Percentiles rank a stretch among this genome's conserved stretches.
Conservation (phyloP, 345 rosid species). For the Cardamine chenopodiifolia region DNA sequence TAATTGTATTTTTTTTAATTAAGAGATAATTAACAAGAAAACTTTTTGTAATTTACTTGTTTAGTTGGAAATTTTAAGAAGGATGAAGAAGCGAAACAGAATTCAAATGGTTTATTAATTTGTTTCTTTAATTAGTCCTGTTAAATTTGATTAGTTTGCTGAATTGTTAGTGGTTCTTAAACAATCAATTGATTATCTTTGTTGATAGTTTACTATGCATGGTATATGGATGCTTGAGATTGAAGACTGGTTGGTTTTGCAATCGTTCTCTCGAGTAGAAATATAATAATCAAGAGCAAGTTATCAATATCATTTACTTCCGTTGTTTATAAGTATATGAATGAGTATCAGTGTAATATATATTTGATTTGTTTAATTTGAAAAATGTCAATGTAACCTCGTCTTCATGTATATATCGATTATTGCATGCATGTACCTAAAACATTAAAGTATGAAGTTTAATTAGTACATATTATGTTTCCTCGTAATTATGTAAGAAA, state of each 20-base stretch:
- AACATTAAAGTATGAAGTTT: neutral
- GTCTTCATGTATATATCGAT: neutral
- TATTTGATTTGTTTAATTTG: neutral
- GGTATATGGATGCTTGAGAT: slow-evolving; percentile 25
- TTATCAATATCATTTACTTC: neutral
- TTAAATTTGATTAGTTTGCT: neutral
- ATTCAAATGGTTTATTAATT: neutral
- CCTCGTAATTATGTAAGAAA: neutral
- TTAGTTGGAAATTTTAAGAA: neutral
- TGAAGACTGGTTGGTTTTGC: slow-evolving; percentile 33
- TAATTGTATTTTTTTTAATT: neutral
- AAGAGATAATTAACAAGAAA: neutral
- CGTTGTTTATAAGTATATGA: neutral
- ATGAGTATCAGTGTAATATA: neutral
- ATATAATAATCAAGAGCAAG: neutral
- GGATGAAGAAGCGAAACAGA: neutral
- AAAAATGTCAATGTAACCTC: neutral
- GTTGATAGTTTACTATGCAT: neutral
- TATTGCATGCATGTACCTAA: slow-evolving; percentile 1
- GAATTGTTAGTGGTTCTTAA: neutral
- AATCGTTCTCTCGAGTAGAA: slow-evolving; percentile 9
- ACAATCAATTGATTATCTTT: neutral
- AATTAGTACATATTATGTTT: neutral
- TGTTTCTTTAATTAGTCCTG: neutral
- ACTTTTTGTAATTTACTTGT: neutral